Evolutionary conservation across 2,329 filamentous ascomycete genomes (phyloP).

Genomic region (Niveomyces coronatus): DNA sequence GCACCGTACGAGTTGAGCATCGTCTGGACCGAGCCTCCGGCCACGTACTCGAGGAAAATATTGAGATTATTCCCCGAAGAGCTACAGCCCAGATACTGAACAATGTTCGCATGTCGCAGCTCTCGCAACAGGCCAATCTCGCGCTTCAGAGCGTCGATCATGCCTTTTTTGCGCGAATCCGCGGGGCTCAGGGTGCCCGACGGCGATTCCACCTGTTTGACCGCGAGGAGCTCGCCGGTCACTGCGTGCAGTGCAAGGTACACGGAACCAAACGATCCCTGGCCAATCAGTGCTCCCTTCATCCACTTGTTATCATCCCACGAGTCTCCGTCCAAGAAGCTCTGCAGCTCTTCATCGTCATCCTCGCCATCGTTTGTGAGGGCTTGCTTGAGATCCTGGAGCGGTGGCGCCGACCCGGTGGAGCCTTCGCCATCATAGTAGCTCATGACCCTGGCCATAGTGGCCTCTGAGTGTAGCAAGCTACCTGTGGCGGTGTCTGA

Average conservation of each 20-base stretch:
- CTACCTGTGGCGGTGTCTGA: slow-evolving; percentile 62
- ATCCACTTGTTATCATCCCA: slow-evolving; percentile 99
- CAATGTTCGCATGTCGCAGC: slow-evolving; percentile 91
- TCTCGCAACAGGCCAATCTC: slow-evolving; percentile 92
- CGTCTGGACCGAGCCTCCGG: slow-evolving; percentile 91
- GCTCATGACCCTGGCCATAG: slow-evolving; percentile 54
- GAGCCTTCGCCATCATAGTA: slow-evolving; percentile 78
- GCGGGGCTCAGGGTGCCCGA: slow-evolving; percentile 62
- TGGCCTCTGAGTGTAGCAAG: slow-evolving; percentile 68
- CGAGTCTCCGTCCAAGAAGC: slow-evolving; percentile 83
- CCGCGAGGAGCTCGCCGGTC: slow-evolving; percentile 92
- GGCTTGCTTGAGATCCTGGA: slow-evolving; percentile 76
- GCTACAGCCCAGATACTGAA: slow-evolving; percentile 93
- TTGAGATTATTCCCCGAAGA: slow-evolving; percentile 87
- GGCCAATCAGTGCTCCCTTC: slow-evolving; percentile 94
- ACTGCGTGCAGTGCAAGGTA: slow-evolving; percentile 92
- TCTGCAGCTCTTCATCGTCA: slow-evolving; percentile 76
- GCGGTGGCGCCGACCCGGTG: slow-evolving; percentile 59
- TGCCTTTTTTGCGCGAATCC: slow-evolving; percentile 89
- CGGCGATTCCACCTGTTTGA: slow-evolving; percentile 94
- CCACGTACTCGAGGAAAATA: slow-evolving; percentile 99
- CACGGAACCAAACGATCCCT: slow-evolving; percentile 92
- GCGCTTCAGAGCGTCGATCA: slow-evolving; percentile 94
- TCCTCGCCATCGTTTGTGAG: slow-evolving; percentile 88
- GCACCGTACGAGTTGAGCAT: slow-evolving; percentile 99